Evolutionary conservation across 768 basidiomycete species (phyloP).

Genomic region (Termitomyces sp.): DNA sequence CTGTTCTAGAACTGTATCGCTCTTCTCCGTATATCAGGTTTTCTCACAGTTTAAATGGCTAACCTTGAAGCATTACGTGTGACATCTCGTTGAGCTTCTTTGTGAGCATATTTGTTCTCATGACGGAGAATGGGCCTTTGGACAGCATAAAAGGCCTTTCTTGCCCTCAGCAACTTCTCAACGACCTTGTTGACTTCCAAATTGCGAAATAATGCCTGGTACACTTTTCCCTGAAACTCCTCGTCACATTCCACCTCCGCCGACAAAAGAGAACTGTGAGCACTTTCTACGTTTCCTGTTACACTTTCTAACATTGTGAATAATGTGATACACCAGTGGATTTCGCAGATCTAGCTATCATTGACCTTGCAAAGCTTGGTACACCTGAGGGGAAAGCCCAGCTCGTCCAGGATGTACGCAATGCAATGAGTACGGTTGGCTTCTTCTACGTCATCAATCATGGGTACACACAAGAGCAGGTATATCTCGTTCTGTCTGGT

Average conservation of each 20-base stretch:
- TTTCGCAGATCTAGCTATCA: slow-evolving; percentile 45
- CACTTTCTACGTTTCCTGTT: too few relatives aligned
- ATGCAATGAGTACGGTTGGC: slow-evolving; percentile 36
- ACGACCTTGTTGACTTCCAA: too few relatives aligned
- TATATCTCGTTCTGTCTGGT: slow-evolving; percentile 4
- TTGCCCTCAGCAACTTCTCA: too few relatives aligned
- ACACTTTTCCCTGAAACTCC: slow-evolving; percentile 23
- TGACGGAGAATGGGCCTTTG: too few relatives aligned
- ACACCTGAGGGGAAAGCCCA: slow-evolving; percentile 30
- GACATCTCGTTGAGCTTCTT: too few relatives aligned
- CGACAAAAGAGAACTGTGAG: slow-evolving; percentile 11
- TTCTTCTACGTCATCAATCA: slow-evolving; percentile 49
- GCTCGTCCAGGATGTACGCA: slow-evolving; percentile 34
- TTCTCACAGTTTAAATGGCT: too few relatives aligned
- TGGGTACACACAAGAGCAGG: slow-evolving; percentile 36
- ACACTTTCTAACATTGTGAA: neutral
- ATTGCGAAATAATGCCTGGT: too few relatives aligned
- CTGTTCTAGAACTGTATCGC: too few relatives aligned
- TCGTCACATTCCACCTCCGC: slow-evolving; percentile 24
- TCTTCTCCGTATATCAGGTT: too few relatives aligned
- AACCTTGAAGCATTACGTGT: too few relatives aligned
- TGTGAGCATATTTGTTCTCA: too few relatives aligned
- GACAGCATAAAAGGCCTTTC: too few relatives aligned
- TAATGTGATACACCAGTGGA: slow-evolving; percentile 18
- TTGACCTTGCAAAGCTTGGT: slow-evolving; percentile 40